Base-by-base conservation (phyloP, 192 early-diverging fungal genomes). In the Backusella tuberculispora region DNA sequence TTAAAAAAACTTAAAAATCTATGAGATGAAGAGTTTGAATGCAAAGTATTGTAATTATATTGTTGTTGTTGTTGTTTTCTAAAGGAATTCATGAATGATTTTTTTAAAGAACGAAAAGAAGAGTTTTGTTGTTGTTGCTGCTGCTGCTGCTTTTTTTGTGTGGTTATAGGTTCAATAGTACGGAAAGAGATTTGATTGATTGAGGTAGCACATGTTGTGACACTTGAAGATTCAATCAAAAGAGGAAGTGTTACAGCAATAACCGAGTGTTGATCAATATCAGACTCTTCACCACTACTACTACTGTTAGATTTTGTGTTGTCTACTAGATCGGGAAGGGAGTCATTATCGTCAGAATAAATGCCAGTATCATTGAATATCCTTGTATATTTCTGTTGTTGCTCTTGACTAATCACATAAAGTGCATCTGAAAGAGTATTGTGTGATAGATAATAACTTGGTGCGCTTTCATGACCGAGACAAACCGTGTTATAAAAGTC, bases 61-160 rank as follows among this genome's bases (percentile, higher is more conserved):
- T 67, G 37, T 41, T 8, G 66, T 17, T 66, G 40, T 19, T 67
- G 37, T 17, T 41, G 37, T 42, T 38, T 17, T 42, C 40, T 67
- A 41, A 67, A 42, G n/a, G 66, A 38, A 40, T 40, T 40, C 38
- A 67, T 67, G 12, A 67, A 43, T 12, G 37, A 43, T 41, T 67
- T 67, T 67, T 60, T 60, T 60, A 67, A 67, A 67, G 66, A 67
- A 43, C 66, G 66, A n/a, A 67, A 26, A 5, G 50, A 53, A 53
- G n/a, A n/a, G n/a, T n/a, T n/a, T n/a, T n/a, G n/a, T n/a, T n/a
- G n/a, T n/a, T n/a, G 48, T 19, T 19, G 48, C 19, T 4, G 48
- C 29, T 34, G 19, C n/a, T 53, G 17, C 21, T 21, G 17, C n/a
- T 53, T 53, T 53, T 53, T 53, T 21, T 21, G n/a, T 19, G 50